These are phyloP conservation scores for Iodosphaeria phyllophila DNA, from an alignment of 2,329 filamentous ascomycete genomes.

Conservation along the genomic window DNA sequence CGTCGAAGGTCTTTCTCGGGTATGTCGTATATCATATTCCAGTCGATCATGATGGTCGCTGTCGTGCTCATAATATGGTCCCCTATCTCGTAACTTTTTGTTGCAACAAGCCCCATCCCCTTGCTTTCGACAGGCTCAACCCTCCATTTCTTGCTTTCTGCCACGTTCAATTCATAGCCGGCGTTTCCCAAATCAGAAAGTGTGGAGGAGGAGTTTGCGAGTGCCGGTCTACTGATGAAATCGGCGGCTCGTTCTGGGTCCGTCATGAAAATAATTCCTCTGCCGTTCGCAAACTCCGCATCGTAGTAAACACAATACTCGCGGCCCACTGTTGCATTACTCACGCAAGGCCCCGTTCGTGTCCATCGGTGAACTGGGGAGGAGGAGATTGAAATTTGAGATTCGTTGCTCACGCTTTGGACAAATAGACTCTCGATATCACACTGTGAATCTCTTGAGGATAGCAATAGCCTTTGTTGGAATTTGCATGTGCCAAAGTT, in stretches of 20 bases:
- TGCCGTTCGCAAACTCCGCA: conserved; percentile 14
- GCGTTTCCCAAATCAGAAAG: conserved; percentile 7
- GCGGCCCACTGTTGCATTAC: no score
- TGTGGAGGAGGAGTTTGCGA: no score
- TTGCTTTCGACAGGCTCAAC: conserved; percentile 19
- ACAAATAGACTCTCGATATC: no score
- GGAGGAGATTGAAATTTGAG: no score
- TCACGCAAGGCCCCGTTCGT: no score
- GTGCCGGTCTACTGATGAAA: no score
- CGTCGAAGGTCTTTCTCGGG: conserved; percentile 8
- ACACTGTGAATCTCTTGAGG: no score
- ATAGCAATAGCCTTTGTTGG: no score
- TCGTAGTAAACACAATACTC: conserved; percentile 18
- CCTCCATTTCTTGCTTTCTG: conserved; percentile 10
- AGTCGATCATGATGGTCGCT: conserved; percentile 19
- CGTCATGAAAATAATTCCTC: conserved; percentile 20
- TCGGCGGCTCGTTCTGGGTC: conserved; percentile 13
- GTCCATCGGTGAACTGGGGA: no score
- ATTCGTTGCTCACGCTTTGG: no score
- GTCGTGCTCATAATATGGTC: conserved; percentile 20
- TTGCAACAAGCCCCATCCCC: conserved; percentile 18
- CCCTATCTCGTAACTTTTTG: conserved; percentile 14
- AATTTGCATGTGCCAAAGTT: no score
- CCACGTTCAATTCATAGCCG: conserved; percentile 8
- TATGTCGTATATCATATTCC: conserved; percentile 15